Evolutionary conservation across 805 yeast genomes (phyloP).

Genomic region (Yamadazyma paraphyllophila): DNA sequence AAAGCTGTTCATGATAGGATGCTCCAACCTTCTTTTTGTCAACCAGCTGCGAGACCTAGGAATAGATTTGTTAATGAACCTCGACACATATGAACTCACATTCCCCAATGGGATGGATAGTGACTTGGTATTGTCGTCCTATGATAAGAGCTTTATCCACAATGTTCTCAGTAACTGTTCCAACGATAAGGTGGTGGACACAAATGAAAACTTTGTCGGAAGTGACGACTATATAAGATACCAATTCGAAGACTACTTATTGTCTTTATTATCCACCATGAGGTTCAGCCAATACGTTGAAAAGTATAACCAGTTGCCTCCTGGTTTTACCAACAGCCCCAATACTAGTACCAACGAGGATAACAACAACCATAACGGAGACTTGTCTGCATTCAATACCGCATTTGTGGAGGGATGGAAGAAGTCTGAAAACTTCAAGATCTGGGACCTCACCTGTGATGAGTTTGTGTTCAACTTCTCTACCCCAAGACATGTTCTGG

Average conservation of each 20-base stretch:
- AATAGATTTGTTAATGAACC: slow-evolving; percentile 71
- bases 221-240: slow-evolving; percentile 82
- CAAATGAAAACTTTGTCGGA: slow-evolving; percentile 33
- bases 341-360: slow-evolving; percentile 15
- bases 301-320: slow-evolving; percentile 36
- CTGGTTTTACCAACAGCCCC: slow-evolving; percentile 30
- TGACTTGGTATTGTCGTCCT: slow-evolving; percentile 29
- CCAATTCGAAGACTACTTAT: slow-evolving; percentile 86
- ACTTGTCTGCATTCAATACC: slow-evolving; percentile 27
- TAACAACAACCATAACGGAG: slow-evolving; percentile 24
- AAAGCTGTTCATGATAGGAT: slow-evolving; percentile 72
- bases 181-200: slow-evolving; percentile 27
- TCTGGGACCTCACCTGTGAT: slow-evolving; percentile 42
- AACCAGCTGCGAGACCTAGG: slow-evolving; percentile 56
- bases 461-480: slow-evolving; percentile 45
- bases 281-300: slow-evolving; percentile 63
- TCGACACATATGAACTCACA: slow-evolving; percentile 55
- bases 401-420: slow-evolving; percentile 36
- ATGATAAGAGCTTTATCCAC: slow-evolving; percentile 77
- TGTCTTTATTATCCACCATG: slow-evolving; percentile 68
- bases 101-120: slow-evolving; percentile 33
- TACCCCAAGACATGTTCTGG: slow-evolving; percentile 36
- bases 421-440: slow-evolving; percentile 31
- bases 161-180: slow-evolving; percentile 50
- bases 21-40: slow-evolving; percentile 78